Conservation (phyloP, 257 asterid species). For the Henckelia pumila region DNA sequence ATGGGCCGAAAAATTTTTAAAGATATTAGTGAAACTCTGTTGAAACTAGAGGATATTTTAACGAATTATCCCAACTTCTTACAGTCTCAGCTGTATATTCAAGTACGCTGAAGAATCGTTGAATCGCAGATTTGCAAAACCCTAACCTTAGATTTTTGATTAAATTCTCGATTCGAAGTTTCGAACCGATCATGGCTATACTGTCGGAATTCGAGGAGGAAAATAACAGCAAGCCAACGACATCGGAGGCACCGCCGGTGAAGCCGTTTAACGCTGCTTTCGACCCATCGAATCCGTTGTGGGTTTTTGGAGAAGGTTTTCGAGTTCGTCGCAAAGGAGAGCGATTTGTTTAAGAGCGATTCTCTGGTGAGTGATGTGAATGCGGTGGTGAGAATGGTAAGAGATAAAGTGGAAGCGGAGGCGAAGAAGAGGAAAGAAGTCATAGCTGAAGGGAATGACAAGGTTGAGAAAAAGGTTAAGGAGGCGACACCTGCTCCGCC, state of each 20-base stretch:
- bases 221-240: constrained; percentile 26
- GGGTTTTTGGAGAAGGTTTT: constrained; percentile 63
- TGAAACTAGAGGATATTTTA: too few relatives aligned
- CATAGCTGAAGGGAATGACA: constrained; percentile 21
- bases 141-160: not conserved
- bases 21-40: too few relatives aligned
- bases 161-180: constrained; percentile 9
- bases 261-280: constrained; percentile 55
- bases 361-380: constrained; percentile 56
- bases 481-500: constrained; percentile 14
- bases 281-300: constrained; percentile 66
- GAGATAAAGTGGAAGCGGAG: constrained; percentile 41
- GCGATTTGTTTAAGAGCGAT: constrained; percentile 78
- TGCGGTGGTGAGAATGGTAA: constrained; percentile 73
- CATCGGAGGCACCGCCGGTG: constrained; percentile 24
- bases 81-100: too few relatives aligned
- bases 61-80: too few relatives aligned
- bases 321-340: constrained; percentile 65
- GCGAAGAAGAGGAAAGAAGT: constrained; percentile 36
- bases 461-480: constrained; percentile 20
- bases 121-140: not conserved
- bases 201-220: constrained; percentile 67
- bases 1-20: too few relatives aligned
- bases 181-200: constrained; percentile 59
- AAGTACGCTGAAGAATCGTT: too few relatives aligned